Evolutionary conservation across 1,284 basidiomycete genomes (phyloP).

Genomic region (Mycena sp.): DNA sequence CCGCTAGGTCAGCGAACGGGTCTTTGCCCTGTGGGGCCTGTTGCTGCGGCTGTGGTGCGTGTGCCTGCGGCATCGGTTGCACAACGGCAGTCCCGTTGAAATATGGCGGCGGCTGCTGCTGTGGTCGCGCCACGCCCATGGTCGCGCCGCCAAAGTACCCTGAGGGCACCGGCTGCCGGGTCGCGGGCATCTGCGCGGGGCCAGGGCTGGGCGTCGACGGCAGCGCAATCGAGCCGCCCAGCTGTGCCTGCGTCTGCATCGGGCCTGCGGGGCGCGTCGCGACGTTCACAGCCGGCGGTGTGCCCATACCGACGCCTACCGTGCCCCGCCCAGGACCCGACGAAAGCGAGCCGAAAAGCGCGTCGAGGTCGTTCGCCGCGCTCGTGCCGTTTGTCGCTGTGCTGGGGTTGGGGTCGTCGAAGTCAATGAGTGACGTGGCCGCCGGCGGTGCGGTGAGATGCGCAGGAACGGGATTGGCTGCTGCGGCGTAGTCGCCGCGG

Average conservation of each 20-base stretch:
- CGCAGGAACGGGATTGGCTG: constrained; percentile 70
- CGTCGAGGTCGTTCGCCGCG: constrained; percentile 65
- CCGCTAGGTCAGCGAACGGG: constrained; percentile 83
- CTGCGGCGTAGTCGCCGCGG: constrained; percentile 82
- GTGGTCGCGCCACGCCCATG: neutral
- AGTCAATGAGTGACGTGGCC: constrained; percentile 72
- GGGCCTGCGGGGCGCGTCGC: constrained; percentile 19
- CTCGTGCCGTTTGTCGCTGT: too few relatives aligned
- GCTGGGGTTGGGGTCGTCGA: constrained; percentile 67
- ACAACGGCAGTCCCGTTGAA: constrained; percentile 13
- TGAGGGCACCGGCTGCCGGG: constrained; percentile 6
- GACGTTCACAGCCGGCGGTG: constrained; percentile 27
- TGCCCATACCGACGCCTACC: constrained; percentile 30
- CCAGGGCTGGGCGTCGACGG: constrained; percentile 20
- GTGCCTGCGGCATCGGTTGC: constrained; percentile 35
- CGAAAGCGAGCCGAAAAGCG: constrained; percentile 53
- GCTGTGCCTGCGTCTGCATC: constrained; percentile 39
- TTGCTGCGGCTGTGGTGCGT: constrained; percentile 33
- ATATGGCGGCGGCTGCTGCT: constrained; percentile 1
- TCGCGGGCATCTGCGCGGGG: neutral
- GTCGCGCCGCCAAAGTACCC: constrained; percentile 19
- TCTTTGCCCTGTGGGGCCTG: constrained; percentile 64
- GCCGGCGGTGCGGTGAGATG: constrained; percentile 54
- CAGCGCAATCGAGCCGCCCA: constrained; percentile 28
- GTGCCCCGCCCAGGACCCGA: too few relatives aligned